Evolutionary conservation across 2,329 filamentous ascomycete species (phyloP), one percentile per base, ranked within the genome.

Genomic region (Xylariaceae sp.): DNA sequence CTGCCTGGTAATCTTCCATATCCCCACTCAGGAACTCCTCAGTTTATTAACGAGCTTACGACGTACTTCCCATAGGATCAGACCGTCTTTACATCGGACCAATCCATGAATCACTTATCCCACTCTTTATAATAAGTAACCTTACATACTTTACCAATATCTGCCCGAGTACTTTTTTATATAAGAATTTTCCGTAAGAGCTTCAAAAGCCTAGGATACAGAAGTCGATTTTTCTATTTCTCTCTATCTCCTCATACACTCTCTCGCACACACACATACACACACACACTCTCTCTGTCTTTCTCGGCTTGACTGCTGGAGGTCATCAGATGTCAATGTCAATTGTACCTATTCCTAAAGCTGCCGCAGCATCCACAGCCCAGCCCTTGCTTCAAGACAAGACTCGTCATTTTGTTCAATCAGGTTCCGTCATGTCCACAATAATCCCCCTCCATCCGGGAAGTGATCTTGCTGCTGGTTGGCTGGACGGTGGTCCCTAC

Each of bases 401-500:
- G 32, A 37, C 32, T 14, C 32, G 32, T 37, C 32, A 37, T 10
- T 37, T n/a, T n/a, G n/a, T n/a, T 37, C 32, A 37, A 10, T 37
- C 32, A 37, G 32, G 32, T 37, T 12, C 32, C 14, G 32, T 37
- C 32, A 37, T 37, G 32, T 16, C 32, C 32, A 37, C 32, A 4
- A 37, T 10, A 37, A 37, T 37, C 32, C 32, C 32, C 32, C 32
- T 37, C 32, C 32, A 37, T 37, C 14, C 32, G 32, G 32, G 14
- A 37, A 16, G 32, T 37, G 32, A 37, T 37, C 32, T 37, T 16
- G 32, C 14, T 16, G 32, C 18, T 23, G 40, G 53, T 55, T 51
- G 51, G 52, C 43, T 41, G 41, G 52, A 48, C 54, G 50, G 49
- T 55, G 44, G 54, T 44, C 47, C 54, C 50, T 57, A 50, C 20